Base-by-base conservation (phyloP, 306 rosid species). In the Myrica gale region DNA sequence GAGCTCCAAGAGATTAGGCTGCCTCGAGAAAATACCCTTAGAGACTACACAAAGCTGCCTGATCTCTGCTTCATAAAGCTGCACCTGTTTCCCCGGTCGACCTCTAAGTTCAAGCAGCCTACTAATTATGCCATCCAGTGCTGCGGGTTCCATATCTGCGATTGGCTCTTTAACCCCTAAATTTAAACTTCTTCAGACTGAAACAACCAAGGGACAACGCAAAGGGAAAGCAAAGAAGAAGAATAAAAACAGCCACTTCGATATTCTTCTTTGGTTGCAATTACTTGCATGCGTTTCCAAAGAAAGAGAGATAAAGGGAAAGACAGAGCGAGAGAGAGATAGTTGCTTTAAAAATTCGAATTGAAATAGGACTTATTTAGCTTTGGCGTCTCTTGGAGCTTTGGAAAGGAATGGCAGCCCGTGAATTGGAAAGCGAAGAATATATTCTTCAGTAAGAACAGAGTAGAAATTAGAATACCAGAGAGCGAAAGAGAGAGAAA, bases 1-100 rank as follows among this genome's bases (percentile, higher is more conserved):
- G 48, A 94, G 90, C 82, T 91, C 94, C 87, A 91, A 85, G 37
- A 94, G 90, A 82, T 84, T 91, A 1, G 98, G 96, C 76, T 94
- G 97, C 80, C 79, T 91, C 79, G 84, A 56, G 86, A 94, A 94
- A 69, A 90, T 86, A 42, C 77, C 85, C 74, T 47, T 86, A 11
- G 98, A 94, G 7, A 83, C 88, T 51, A 80, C 8, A 83, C 97
- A 94, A 66, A 94, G 96, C 85, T 91, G 89, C 68, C 80, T 85
- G 61, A 91, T 94, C 70, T 91, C 97, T 3, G 86, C 3, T 84
- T 94, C 98, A 47, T 86, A 84, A 79, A 91, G 88, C 84, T 84
- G 90, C 15, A 89, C 88, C 85, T 82, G 88, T 81, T 87, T 91
- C 74, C 95, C 98, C 0, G 93, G 91, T 76, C 75, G 86, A 17